Conservation (phyloP, 2,329 filamentous ascomycete genomes). For the Colletotrichum ledebouriae region DNA sequence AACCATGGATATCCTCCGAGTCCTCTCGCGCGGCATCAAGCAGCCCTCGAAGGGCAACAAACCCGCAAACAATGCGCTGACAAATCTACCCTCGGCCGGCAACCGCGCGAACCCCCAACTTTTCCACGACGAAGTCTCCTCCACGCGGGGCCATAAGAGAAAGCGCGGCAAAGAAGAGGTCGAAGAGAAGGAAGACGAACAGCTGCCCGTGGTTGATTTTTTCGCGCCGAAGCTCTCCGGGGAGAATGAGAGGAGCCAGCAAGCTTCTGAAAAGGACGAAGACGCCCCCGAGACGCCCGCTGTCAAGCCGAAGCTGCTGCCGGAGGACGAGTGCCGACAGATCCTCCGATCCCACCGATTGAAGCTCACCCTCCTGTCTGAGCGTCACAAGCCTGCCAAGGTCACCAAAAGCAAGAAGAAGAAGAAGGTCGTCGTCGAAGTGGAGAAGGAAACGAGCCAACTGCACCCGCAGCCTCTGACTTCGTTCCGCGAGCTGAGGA, state of each 20-base stretch:
- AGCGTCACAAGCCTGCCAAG: slow-evolving; percentile 56
- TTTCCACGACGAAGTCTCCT: slow-evolving; percentile 69
- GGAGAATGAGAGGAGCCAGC: slow-evolving; percentile 43
- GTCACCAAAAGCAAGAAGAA: slow-evolving; percentile 69
- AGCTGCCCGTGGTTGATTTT: slow-evolving; percentile 68
- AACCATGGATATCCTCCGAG: slow-evolving; percentile 79
- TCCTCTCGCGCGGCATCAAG: slow-evolving; percentile 79
- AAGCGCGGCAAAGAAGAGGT: slow-evolving; percentile 59
- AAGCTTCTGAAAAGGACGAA: slow-evolving; percentile 44
- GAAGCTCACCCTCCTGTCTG: slow-evolving; percentile 83
- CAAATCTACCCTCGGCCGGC: slow-evolving; percentile 74
- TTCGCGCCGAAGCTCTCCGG: slow-evolving; percentile 63
- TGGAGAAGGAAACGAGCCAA: slow-evolving; percentile 68
- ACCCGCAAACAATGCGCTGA: slow-evolving; percentile 49
- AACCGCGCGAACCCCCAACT: slow-evolving; percentile 76
- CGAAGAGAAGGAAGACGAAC: slow-evolving; percentile 50
- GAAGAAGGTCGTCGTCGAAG: slow-evolving; percentile 55
- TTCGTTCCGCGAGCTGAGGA: slow-evolving; percentile 80
- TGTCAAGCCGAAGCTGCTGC: slow-evolving; percentile 60
- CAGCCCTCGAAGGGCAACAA: slow-evolving; percentile 57
- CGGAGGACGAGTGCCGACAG: slow-evolving; percentile 79
- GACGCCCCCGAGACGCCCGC: slow-evolving; percentile 46
- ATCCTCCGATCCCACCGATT: slow-evolving; percentile 84
- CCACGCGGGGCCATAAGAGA: slow-evolving; percentile 64
- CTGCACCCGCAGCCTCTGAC: slow-evolving; percentile 85